Conservation (phyloP, 331 rosid species). For the Phaseolus coccineus region DNA sequence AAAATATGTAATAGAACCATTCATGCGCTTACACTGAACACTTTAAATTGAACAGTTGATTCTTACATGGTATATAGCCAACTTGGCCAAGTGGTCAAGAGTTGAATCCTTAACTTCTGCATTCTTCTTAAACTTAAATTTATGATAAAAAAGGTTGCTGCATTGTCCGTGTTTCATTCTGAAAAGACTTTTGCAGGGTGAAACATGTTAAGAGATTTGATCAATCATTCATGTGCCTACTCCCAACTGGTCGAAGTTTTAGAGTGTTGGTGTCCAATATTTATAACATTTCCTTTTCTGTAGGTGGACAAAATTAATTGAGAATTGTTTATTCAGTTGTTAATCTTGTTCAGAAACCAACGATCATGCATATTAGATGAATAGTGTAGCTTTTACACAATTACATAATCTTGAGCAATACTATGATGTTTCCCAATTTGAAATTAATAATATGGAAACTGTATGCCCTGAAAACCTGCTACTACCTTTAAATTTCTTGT, state of each 20-base stretch:
- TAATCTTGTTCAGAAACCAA: slow-evolving; percentile 11
- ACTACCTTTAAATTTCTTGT: slow-evolving; percentile 19
- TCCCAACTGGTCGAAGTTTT: neutral
- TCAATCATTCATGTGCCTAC: neutral
- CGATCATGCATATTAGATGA: slow-evolving; percentile 11
- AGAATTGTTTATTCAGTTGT: slow-evolving; percentile 13
- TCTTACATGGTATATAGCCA: neutral
- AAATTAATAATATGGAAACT: slow-evolving; percentile 20
- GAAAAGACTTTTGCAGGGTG: neutral
- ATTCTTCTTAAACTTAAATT: neutral
- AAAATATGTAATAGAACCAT: neutral
- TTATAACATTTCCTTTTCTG: neutral
- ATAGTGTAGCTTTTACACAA: slow-evolving; percentile 1
- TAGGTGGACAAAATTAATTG: slow-evolving; percentile 18
- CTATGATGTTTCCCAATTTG: neutral
- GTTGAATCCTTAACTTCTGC: neutral
- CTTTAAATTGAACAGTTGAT: neutral
- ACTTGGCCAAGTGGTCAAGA: neutral
- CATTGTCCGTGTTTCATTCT: neutral
- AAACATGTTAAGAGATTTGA: neutral
- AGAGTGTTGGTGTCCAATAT: neutral
- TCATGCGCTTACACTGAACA: neutral
- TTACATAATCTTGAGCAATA: slow-evolving; percentile 4
- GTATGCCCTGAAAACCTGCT: neutral
- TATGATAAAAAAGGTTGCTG: neutral